These are phyloP conservation scores for Aspergillus fructus DNA, from an alignment of 2,329 filamentous ascomycete genomes.

Conservation along the genomic window DNA sequence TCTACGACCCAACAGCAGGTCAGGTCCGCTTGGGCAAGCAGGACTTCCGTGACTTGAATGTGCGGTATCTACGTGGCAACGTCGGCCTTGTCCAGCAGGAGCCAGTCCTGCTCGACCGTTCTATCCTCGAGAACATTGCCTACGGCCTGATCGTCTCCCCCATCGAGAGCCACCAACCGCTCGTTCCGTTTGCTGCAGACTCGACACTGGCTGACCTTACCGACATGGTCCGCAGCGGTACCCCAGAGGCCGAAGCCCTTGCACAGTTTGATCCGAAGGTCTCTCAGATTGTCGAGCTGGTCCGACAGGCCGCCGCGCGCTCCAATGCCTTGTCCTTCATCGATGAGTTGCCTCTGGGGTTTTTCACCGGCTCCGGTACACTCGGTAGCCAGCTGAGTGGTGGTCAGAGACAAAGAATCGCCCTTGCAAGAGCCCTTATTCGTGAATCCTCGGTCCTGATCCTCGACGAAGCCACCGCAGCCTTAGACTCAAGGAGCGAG, in stretches of 20 bases:
- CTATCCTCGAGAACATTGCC: conserved; percentile 56
- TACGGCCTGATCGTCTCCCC: conserved; percentile 43
- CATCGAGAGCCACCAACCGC: no score
- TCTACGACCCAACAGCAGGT: conserved; percentile 38
- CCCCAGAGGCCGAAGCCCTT: no score
- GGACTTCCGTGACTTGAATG: conserved; percentile 33
- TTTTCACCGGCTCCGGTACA: conserved; percentile 23
- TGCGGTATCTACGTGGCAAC: conserved; percentile 34
- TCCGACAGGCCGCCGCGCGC: neutral
- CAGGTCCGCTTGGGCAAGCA: conserved; percentile 29
- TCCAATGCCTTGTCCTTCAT: conserved; percentile 30
- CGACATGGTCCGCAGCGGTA: conserved; percentile 5
- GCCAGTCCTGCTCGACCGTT: conserved; percentile 51
- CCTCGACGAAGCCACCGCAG: conserved; percentile 39
- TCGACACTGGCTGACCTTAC: conserved; percentile 30
- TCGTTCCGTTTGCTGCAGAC: neutral
- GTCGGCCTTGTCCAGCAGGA: conserved; percentile 52
- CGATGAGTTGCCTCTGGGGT: conserved; percentile 22
- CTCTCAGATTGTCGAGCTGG: no score
- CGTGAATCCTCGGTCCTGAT: conserved; percentile 76
- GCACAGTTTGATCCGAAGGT: no score
- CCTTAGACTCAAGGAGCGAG: conserved; percentile 38
- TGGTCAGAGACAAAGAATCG: conserved; percentile 86
- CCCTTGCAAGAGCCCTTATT: conserved; percentile 80
- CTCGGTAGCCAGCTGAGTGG: conserved; percentile 47